Conservation (phyloP, 352 stramenopile species). For the Phytophthora sp. region DNA sequence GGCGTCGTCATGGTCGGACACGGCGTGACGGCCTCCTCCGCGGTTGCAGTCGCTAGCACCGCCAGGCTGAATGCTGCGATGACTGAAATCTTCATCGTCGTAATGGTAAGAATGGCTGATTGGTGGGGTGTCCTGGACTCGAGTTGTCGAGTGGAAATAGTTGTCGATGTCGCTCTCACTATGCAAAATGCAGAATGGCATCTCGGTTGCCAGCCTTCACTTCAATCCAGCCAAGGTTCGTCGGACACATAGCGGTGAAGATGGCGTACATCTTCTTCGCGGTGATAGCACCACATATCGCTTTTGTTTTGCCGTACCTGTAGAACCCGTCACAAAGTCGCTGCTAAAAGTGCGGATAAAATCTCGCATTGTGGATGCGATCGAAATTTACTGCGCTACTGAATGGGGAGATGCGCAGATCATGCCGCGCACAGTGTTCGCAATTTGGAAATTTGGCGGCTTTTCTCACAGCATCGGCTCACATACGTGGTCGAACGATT, state of each 20-base stretch:
- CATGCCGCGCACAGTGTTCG: not conserved
- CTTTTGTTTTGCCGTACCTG: conserved; percentile 15
- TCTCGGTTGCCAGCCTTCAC: too few species aligned
- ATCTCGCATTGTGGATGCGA: conserved; percentile 7
- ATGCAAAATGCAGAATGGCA: conserved; percentile 29
- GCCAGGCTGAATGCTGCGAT: conserved; percentile 27
- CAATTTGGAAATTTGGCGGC: not conserved
- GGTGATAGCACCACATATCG: conserved; percentile 2
- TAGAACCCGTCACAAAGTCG: too few species aligned
- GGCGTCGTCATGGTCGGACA: conserved; percentile 22
- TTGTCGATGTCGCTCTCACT: conserved; percentile 10
- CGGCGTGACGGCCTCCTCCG: conserved; percentile 5
- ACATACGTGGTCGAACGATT: too few species aligned
- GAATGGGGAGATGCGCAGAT: not conserved
- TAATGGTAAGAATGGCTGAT: conserved; percentile 1
- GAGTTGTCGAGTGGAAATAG: conserved; percentile 33
- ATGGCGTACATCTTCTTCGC: not conserved
- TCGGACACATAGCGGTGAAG: not conserved
- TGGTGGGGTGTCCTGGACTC: conserved; percentile 17
- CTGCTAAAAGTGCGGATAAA: too few species aligned
- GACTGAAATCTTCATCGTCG: conserved; percentile 27
- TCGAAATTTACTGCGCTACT: not conserved
- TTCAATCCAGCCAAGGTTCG: too few species aligned
- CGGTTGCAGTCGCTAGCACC: not conserved
- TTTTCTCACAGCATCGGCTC: not conserved